Evolutionary conservation across 208 protist species (phyloP).

Genomic region (Leishmania tarentolae): DNA sequence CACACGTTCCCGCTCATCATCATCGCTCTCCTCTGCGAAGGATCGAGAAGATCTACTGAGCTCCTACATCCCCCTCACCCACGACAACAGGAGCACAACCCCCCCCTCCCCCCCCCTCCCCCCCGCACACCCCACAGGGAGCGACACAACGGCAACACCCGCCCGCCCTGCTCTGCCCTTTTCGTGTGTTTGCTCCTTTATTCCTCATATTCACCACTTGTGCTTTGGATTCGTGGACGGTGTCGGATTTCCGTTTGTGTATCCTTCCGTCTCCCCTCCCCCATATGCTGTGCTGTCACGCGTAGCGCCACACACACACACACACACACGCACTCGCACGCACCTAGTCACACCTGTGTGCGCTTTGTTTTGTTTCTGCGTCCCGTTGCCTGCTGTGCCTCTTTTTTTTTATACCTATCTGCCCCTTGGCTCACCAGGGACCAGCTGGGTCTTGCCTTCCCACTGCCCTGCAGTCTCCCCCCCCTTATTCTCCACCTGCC

Average conservation of each 20-base stretch:
- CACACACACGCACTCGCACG: background rate
- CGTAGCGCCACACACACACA: background rate
- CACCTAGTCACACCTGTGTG: background rate
- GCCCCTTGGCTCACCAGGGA: background rate
- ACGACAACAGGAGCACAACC: background rate
- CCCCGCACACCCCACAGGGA: too few relatives aligned
- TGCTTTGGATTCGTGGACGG: background rate
- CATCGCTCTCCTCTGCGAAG: background rate
- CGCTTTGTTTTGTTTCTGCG: background rate
- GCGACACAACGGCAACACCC: background rate
- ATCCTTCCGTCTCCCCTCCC: background rate
- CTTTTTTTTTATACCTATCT: background rate
- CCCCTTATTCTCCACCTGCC: background rate
- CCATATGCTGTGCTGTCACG: background rate
- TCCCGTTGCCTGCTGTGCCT: background rate
- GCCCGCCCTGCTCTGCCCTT: too few relatives aligned
- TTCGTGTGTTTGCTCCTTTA: background rate
- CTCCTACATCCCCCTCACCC: background rate
- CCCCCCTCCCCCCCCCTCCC: too few relatives aligned
- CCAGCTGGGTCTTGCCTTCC: background rate
- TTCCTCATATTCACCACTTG: background rate
- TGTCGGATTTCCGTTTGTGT: background rate
- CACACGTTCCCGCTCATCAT: background rate
- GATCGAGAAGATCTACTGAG: background rate
- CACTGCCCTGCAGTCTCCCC: too few relatives aligned